Percentiles rank a stretch among this genome's conserved stretches.
phyloP scores from a whole-genome alignment of 2,329 filamentous ascomycete genomes.

The Rasamsonia emersonii region DNA sequence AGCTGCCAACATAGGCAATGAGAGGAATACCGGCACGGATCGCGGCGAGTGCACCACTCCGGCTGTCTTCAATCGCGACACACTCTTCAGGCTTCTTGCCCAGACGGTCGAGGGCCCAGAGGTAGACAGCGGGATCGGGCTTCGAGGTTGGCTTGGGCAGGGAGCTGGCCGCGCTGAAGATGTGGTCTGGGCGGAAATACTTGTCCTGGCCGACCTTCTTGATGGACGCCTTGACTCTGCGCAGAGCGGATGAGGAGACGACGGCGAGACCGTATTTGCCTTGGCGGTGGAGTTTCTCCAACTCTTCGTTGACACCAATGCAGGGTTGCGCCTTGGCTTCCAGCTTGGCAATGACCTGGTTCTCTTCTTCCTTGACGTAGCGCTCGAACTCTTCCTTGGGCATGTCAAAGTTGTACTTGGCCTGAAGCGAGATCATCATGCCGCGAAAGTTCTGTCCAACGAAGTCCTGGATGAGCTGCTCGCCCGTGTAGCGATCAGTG shows the following conservation, averaged over 20 bases:
- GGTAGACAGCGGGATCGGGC: slow-evolving; percentile 83
- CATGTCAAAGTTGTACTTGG: slow-evolving; percentile 67
- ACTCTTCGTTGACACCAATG: slow-evolving; percentile 56
- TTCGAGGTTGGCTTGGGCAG: slow-evolving; percentile 75
- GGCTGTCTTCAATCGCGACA: slow-evolving; percentile 81
- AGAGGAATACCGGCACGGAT: slow-evolving; percentile 70
- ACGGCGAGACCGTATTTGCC: slow-evolving; percentile 67
- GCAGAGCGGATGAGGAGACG: slow-evolving; percentile 70
- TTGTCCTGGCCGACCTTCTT: slow-evolving; percentile 70
- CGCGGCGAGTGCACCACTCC: slow-evolving; percentile 70
- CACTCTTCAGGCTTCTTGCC: slow-evolving; percentile 63
- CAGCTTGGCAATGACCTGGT: slow-evolving; percentile 74
- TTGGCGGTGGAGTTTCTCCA: slow-evolving; percentile 54
- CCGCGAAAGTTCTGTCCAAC: slow-evolving; percentile 92
- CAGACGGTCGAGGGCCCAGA: slow-evolving; percentile 65
- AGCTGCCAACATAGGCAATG: slow-evolving; percentile 79
- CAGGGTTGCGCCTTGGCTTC: slow-evolving; percentile 59
- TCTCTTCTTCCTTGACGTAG: slow-evolving; percentile 71
- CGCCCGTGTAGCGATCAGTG: slow-evolving; percentile 64
- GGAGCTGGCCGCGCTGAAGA: slow-evolving; percentile 76
- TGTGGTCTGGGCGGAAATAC: slow-evolving; percentile 65
- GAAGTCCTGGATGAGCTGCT: slow-evolving; percentile 72
- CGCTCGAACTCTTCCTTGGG: slow-evolving; percentile 57
- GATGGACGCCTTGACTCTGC: slow-evolving; percentile 68
- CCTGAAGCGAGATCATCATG: slow-evolving; percentile 71